Evolutionary conservation across 352 stramenopile genomes (phyloP).

Genomic region (Phytopythium mirpurense): DNA sequence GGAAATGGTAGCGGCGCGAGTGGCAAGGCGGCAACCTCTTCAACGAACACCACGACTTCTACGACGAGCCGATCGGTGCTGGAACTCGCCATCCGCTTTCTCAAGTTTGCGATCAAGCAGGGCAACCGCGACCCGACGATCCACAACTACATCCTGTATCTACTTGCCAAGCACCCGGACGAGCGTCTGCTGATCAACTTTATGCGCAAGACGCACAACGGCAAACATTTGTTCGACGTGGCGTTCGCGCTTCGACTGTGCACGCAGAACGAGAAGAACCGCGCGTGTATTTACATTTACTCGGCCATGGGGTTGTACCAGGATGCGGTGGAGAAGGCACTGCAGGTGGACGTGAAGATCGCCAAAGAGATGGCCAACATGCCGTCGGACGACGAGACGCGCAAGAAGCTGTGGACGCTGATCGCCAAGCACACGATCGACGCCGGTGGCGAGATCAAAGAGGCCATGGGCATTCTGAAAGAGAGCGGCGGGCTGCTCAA

Average conservation of each 20-base stretch:
- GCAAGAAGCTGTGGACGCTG: constrained; percentile 92
- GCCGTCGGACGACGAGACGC: constrained; percentile 82
- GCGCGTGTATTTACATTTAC: constrained; percentile 94
- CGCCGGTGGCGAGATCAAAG: constrained; percentile 77
- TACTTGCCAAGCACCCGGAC: constrained; percentile 88
- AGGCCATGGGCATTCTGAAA: constrained; percentile 82
- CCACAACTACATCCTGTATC: constrained; percentile 90
- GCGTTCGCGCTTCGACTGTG: constrained; percentile 90
- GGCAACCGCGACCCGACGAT: constrained; percentile 88
- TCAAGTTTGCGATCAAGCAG: constrained; percentile 92
- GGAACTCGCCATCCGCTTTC: constrained; percentile 90
- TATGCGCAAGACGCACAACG: constrained; percentile 84
- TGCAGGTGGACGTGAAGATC: constrained; percentile 91
- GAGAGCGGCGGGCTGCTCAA: constrained; percentile 79
- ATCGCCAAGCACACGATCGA: constrained; percentile 93
- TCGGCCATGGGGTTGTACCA: constrained; percentile 90
- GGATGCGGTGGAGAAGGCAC: constrained; percentile 88
- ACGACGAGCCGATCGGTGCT: constrained; percentile 61
- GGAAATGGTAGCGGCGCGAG: neutral
- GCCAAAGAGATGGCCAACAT: constrained; percentile 92
- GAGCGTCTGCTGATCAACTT: constrained; percentile 89
- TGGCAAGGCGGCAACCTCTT: neutral
- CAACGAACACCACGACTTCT: neutral
- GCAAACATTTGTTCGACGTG: constrained; percentile 88
- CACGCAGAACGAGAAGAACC: constrained; percentile 90